Conservation (phyloP, 805 yeast genomes). For the Monosporozyma servazzii region DNA sequence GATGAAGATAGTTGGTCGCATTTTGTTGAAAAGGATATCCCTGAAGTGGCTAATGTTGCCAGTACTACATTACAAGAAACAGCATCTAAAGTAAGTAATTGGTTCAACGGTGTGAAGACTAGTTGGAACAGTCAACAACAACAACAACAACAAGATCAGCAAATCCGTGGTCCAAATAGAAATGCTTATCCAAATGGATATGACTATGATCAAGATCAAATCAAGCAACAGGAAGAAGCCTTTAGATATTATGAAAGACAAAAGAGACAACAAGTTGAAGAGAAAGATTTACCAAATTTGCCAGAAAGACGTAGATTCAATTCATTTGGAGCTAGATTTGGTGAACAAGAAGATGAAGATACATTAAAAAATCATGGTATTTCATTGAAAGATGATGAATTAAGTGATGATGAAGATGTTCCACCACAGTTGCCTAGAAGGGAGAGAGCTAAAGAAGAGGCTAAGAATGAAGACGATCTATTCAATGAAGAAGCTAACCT, state of each 20-base stretch:
- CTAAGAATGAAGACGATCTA: neutral
- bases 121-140: constrained; percentile 11
- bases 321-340: constrained; percentile 27
- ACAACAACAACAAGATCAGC: constrained; percentile 1
- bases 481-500: constrained; percentile 2
- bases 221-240: constrained; percentile 14
- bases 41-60: constrained; percentile 57
- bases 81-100: constrained; percentile 59
- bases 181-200: neutral
- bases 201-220: constrained; percentile 3
- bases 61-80: constrained; percentile 76
- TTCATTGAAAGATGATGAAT: constrained; percentile 22
- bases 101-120: constrained; percentile 55
- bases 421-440: constrained; percentile 29
- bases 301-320: constrained; percentile 25
- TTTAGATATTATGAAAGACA: constrained; percentile 9
- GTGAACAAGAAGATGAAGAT: constrained; percentile 15
- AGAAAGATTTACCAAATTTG: constrained; percentile 1
- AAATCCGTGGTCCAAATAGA: neutral
- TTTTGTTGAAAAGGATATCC: constrained; percentile 46
- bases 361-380: constrained; percentile 28
- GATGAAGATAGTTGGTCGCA: constrained; percentile 47
- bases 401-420: constrained; percentile 27
- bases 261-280: constrained; percentile 1
- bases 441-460: constrained; percentile 4